These are phyloP conservation scores for Diaporthe batatas DNA, from an alignment of 2,329 filamentous ascomycete genomes.

Conservation along the genomic window DNA sequence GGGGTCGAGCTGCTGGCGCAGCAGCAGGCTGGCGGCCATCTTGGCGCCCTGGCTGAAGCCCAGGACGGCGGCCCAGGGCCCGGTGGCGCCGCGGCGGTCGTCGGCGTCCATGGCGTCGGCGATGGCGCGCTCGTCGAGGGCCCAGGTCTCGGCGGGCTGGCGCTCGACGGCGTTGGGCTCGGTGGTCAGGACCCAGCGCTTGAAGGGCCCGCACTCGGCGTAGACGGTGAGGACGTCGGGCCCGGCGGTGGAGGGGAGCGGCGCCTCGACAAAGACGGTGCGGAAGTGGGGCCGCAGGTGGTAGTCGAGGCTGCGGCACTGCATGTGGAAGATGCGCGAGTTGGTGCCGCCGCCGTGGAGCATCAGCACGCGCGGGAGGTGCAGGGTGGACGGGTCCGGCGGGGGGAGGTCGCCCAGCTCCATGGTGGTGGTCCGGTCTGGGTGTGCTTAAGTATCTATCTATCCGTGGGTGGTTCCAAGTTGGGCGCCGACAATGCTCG, in stretches of 20 bases:
- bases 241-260: constrained; percentile 73
- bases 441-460: not conserved
- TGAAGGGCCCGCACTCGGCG: constrained; percentile 74
- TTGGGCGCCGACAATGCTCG: no score
- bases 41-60: constrained; percentile 79
- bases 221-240: constrained; percentile 75
- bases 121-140: constrained; percentile 56
- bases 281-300: constrained; percentile 71
- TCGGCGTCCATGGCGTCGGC: constrained; percentile 65
- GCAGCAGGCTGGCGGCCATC: constrained; percentile 70
- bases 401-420: constrained; percentile 56
- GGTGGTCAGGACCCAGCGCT: constrained; percentile 51
- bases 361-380: constrained; percentile 78
- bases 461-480: no score
- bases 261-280: constrained; percentile 79
- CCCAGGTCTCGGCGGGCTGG: constrained; percentile 39
- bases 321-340: constrained; percentile 75
- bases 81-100: constrained; percentile 61
- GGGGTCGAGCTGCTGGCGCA: constrained; percentile 68
- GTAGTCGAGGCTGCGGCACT: constrained; percentile 69
- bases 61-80: constrained; percentile 71
- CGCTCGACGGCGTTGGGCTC: constrained; percentile 39
- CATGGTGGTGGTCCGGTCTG: constrained; percentile 1
- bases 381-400: constrained; percentile 50
- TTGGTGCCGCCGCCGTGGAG: constrained; percentile 86